phyloP scores from a whole-genome alignment of 1,139 yeast genomes.

The Geotrichum cucujoidarum region DNA sequence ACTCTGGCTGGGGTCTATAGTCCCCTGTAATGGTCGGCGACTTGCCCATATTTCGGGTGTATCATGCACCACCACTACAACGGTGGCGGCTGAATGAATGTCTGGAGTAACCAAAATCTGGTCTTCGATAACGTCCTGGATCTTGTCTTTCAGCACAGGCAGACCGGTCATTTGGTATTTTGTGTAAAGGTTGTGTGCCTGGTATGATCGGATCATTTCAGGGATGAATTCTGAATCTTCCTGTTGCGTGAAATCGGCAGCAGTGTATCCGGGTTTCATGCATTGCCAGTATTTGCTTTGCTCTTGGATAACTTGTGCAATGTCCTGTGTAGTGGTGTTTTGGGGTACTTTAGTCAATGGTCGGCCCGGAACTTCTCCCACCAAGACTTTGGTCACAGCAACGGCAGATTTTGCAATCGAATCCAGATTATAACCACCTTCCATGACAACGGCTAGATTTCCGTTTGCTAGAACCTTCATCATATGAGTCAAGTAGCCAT shows the following conservation, averaged over 20 bases:
- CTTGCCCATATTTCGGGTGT: constrained; percentile 94
- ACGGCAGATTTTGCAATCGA: constrained; percentile 86
- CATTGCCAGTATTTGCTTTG: constrained; percentile 90
- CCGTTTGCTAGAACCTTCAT: constrained; percentile 85
- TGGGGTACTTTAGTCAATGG: constrained; percentile 66
- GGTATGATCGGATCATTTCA: constrained; percentile 54
- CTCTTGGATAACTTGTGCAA: constrained; percentile 72
- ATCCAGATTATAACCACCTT: constrained; percentile 94
- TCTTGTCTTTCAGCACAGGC: constrained; percentile 53
- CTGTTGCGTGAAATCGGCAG: constrained; percentile 29
- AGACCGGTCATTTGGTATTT: constrained; percentile 58
- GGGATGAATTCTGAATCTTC: constrained; percentile 20
- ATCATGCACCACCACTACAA: constrained; percentile 76
- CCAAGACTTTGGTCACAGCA: constrained; percentile 83
- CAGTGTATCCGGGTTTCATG: constrained; percentile 62
- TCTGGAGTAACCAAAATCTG: constrained; percentile 74
- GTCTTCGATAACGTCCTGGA: constrained; percentile 47
- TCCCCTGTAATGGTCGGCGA: constrained; percentile 73
- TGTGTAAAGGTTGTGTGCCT: constrained; percentile 52
- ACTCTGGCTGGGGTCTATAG: constrained; percentile 66
- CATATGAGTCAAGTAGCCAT: constrained; percentile 94
- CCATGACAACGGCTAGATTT: constrained; percentile 79
- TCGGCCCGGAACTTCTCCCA: constrained; percentile 93
- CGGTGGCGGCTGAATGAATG: constrained; percentile 56
- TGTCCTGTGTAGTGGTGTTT: constrained; percentile 61